phyloP scores from a whole-genome alignment of 306 rosid species.

The Pyrus communis region DNA sequence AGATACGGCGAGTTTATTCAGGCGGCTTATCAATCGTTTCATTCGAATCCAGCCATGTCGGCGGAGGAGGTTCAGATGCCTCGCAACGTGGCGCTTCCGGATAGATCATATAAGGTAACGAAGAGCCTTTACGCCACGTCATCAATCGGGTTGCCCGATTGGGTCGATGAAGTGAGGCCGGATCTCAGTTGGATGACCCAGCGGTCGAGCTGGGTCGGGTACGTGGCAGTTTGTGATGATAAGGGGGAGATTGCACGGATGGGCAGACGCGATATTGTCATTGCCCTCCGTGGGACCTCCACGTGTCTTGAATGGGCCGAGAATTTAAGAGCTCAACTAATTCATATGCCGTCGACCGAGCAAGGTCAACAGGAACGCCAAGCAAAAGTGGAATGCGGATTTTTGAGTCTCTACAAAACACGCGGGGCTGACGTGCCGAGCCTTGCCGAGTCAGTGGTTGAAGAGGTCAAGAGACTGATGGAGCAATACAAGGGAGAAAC shows the following conservation, averaged over 20 bases:
- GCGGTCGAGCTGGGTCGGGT: slow-evolving; percentile 92
- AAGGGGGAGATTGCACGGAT: slow-evolving; percentile 56
- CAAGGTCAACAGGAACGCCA: not conserved
- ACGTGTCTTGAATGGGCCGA: slow-evolving; percentile 97
- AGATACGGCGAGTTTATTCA: slow-evolving; percentile 81
- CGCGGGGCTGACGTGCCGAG: slow-evolving; percentile 64
- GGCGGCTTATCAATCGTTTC: slow-evolving; percentile 73
- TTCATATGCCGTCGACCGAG: slow-evolving; percentile 3
- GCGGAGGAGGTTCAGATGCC: slow-evolving; percentile 35
- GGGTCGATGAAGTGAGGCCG: slow-evolving; percentile 77
- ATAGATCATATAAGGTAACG: slow-evolving; percentile 58
- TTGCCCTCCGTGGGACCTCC: slow-evolving; percentile 85
- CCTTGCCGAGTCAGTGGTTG: slow-evolving; percentile 59
- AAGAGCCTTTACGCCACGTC: slow-evolving; percentile 89
- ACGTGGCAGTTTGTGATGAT: slow-evolving; percentile 85
- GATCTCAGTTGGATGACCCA: slow-evolving; percentile 99
- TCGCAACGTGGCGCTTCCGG: slow-evolving; percentile 42
- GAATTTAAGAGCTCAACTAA: slow-evolving; percentile 62
- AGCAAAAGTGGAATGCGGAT: slow-evolving; percentile 71
- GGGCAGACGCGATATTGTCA: slow-evolving; percentile 83
- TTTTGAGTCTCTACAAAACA: slow-evolving; percentile 64
- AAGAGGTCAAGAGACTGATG: slow-evolving; percentile 44
- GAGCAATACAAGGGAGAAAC: slow-evolving; percentile 59
- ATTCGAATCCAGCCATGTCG: slow-evolving; percentile 71
- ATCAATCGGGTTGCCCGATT: slow-evolving; percentile 61